A percentile compares a stretch with the other conserved stretches of the same genome.
Evolutionary conservation across 2,329 filamentous ascomycete genomes (phyloP).

Genomic region (Colletotrichum sp.): DNA sequence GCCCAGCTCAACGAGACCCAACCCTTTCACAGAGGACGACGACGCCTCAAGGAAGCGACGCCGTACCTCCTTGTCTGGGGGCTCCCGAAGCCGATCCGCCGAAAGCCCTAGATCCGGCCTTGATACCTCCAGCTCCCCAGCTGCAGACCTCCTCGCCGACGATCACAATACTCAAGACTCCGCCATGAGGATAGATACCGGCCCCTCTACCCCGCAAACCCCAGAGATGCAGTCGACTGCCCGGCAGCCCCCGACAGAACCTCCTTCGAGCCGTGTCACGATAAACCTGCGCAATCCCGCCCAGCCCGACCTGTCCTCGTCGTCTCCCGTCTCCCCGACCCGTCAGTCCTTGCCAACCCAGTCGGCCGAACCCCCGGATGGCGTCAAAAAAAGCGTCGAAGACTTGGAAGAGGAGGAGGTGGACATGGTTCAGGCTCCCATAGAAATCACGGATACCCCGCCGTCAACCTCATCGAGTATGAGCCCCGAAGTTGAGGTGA

Average conservation of each 20-base stretch:
- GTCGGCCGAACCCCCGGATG: neutral
- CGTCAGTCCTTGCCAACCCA: conserved; percentile 24
- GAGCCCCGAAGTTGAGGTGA: conserved; percentile 50
- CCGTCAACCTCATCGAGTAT: conserved; percentile 42
- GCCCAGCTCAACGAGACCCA: conserved; percentile 65
- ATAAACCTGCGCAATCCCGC: conserved; percentile 61
- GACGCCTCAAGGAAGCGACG: conserved; percentile 64
- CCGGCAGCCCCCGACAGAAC: conserved; percentile 39
- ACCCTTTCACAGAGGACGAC: conserved; percentile 67
- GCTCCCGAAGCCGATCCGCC: conserved; percentile 58
- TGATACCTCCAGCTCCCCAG: conserved; percentile 35
- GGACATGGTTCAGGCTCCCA: conserved; percentile 33
- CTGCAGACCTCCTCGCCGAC: conserved; percentile 27
- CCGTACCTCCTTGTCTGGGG: conserved; percentile 59
- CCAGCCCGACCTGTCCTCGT: conserved; percentile 43
- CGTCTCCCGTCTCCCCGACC: conserved; percentile 48
- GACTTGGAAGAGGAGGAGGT: conserved; percentile 44
- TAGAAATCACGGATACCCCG: conserved; percentile 27
- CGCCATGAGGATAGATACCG: conserved; percentile 46
- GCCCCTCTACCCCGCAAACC: conserved; percentile 45
- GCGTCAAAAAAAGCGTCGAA: conserved; percentile 51
- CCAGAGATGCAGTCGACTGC: conserved; percentile 39
- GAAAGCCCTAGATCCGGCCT: conserved; percentile 42
- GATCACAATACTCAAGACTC: conserved; percentile 28
- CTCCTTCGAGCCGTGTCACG: conserved; percentile 63